phyloP scores from a whole-genome alignment of 768 basidiomycete species.

The Aureoboletus auriporus region DNA sequence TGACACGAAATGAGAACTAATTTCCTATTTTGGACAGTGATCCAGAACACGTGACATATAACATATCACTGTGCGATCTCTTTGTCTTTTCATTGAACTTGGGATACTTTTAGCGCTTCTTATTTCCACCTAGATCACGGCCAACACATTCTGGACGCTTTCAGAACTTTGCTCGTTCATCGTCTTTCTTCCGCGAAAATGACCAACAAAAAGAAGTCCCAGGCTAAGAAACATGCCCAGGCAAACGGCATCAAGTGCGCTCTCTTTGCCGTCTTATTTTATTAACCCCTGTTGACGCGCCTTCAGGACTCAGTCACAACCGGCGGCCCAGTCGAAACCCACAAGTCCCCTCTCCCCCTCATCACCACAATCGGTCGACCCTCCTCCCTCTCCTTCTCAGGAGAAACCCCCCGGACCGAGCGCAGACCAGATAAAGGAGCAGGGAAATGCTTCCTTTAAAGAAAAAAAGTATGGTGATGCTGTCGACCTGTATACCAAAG shows the following conservation, averaged over 20 bases:
- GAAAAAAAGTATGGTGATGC: slow-evolving; percentile 60
- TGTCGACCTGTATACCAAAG: slow-evolving; percentile 70
- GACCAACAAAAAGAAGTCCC: slow-evolving; percentile 31
- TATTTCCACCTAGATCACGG: background rate
- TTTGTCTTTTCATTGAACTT: background rate
- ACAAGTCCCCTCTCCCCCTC: slow-evolving; percentile 18
- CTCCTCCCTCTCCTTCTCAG: slow-evolving; percentile 10
- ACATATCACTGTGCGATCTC: too few species aligned
- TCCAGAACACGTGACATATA: slow-evolving; percentile 12
- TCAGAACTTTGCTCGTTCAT: slow-evolving; percentile 1
- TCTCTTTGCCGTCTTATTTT: background rate
- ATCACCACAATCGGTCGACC: slow-evolving; percentile 4
- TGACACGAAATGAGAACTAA: slow-evolving; percentile 3
- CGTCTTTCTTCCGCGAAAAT: slow-evolving; percentile 13
- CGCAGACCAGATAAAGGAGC: slow-evolving; percentile 62
- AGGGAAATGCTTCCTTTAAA: slow-evolving; percentile 75
- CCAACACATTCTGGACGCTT: slow-evolving; percentile 6
- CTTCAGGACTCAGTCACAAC: slow-evolving; percentile 15
- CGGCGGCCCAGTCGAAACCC: slow-evolving; percentile 5
- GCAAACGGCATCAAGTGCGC: slow-evolving; percentile 24
- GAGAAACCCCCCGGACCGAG: slow-evolving; percentile 32
- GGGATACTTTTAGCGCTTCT: too few species aligned
- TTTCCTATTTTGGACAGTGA: slow-evolving; percentile 3
- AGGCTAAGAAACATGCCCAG: slow-evolving; percentile 26
- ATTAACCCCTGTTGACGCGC: slow-evolving; percentile 5